A percentile compares a stretch with the other conserved stretches of the same genome.
phyloP scores from a whole-genome alignment of 139 green algal species.

The Closterium sp. region DNA sequence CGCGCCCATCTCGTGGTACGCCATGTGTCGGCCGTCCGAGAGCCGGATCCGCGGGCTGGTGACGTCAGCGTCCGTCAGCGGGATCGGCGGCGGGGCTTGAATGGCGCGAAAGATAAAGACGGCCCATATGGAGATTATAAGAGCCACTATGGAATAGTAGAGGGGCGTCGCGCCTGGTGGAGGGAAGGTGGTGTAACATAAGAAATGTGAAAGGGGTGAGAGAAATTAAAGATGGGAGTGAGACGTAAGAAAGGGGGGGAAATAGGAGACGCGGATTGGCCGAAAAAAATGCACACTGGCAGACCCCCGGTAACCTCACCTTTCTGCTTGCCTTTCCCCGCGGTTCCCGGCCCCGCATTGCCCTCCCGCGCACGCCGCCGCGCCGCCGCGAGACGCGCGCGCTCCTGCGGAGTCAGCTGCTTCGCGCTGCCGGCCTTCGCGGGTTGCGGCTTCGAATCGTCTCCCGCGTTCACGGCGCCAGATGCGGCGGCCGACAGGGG shows the following conservation, averaged over 20 bases:
- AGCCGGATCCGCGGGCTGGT: slow-evolving; percentile 42
- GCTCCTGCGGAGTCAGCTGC: background rate
- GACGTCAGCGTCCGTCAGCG: background rate
- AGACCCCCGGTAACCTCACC: too few relatives aligned
- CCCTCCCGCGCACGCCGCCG: background rate
- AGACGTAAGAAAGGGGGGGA: background rate
- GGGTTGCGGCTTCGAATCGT: background rate
- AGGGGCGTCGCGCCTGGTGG: background rate
- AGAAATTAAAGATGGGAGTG: background rate
- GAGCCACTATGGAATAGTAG: slow-evolving; percentile 2
- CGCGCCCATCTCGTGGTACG: slow-evolving; percentile 36
- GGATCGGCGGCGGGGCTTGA: slow-evolving; percentile 3
- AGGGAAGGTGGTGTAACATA: background rate
- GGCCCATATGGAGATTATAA: background rate
- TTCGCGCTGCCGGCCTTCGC: background rate
- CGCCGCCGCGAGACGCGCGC: background rate
- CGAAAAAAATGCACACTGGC: background rate
- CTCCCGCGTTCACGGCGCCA: background rate
- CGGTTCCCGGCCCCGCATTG: background rate
- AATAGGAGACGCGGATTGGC: background rate
- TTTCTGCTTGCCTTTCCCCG: background rate
- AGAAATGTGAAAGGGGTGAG: background rate
- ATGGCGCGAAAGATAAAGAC: slow-evolving; percentile 18
- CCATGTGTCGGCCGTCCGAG: slow-evolving; percentile 40
- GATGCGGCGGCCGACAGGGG: background rate